phyloP scores from a whole-genome alignment of 108 stramenopile genomes.

The Nannochloropsis salina region DNA sequence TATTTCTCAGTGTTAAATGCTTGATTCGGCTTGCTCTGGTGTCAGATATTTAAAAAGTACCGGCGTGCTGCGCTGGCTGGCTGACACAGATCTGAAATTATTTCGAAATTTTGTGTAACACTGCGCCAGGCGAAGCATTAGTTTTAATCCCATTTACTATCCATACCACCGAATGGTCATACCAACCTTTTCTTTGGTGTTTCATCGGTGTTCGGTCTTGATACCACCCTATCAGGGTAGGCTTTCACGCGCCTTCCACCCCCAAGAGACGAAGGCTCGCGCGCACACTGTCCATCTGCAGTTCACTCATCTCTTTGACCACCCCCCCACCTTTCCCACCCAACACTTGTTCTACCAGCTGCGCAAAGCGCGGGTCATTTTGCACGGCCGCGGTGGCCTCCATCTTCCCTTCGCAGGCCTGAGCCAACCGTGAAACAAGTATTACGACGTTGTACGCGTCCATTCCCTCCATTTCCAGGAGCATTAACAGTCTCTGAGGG shows the following conservation, averaged over 20 bases:
- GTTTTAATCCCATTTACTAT: background rate
- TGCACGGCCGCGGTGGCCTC: background rate
- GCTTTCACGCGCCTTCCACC: background rate
- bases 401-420: background rate
- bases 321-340: background rate
- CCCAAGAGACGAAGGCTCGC: background rate
- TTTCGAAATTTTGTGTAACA: no score
- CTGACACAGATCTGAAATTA: no score
- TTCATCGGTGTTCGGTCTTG: no score
- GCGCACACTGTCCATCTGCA: background rate
- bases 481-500: background rate
- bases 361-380: background rate
- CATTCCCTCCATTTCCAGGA: background rate
- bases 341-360: background rate
- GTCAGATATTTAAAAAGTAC: no score
- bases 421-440: conserved; percentile 4
- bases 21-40: no score
- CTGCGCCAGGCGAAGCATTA: no score
- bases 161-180: background rate
- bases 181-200: no score
- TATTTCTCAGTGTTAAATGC: no score
- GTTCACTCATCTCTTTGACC: background rate
- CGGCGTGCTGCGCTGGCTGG: no score
- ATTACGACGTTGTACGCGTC: background rate
- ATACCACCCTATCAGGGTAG: no score